These are phyloP conservation scores for Mycena kentingensis DNA, from an alignment of 768 basidiomycete genomes.

Conservation along the genomic window DNA sequence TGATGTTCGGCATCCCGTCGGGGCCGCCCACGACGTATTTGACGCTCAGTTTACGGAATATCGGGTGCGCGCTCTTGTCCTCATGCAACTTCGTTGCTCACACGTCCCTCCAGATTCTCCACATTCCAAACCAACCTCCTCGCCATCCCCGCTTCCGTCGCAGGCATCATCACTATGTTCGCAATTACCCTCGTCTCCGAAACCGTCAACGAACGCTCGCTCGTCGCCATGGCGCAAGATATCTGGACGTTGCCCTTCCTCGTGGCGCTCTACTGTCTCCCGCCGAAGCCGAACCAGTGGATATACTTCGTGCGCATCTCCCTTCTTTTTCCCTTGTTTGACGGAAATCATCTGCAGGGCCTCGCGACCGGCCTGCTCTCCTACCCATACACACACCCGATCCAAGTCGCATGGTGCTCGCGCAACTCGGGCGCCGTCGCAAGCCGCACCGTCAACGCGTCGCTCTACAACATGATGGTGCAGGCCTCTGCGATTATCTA, in stretches of 20 bases:
- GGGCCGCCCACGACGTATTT: conserved; percentile 55
- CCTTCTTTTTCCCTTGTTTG: not conserved
- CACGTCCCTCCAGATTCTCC: conserved; percentile 43
- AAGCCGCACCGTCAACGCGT: conserved; percentile 60
- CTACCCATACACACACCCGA: conserved; percentile 52
- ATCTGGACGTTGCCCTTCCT: conserved; percentile 66
- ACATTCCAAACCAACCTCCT: conserved; percentile 65
- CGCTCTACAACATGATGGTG: conserved; percentile 60
- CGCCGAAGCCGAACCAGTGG: conserved; percentile 53
- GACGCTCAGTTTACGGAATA: conserved; percentile 54
- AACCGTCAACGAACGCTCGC: conserved; percentile 52
- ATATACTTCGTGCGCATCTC: conserved; percentile 46
- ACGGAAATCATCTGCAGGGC: conserved; percentile 29
- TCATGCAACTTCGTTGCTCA: not conserved
- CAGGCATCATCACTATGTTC: conserved; percentile 56
- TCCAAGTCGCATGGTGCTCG: conserved; percentile 62
- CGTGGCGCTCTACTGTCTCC: conserved; percentile 53
- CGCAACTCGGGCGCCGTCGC: conserved; percentile 62
- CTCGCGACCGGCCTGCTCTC: conserved; percentile 47
- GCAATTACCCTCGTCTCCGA: conserved; percentile 53
- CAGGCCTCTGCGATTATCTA: conserved; percentile 48
- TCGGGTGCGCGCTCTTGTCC: conserved; percentile 40
- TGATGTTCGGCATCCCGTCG: conserved; percentile 55
- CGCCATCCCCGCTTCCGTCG: conserved; percentile 55
- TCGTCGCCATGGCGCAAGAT: conserved; percentile 55